These are phyloP conservation scores for Pseudocercospora macadamiae DNA, from an alignment of 2,329 filamentous ascomycete species.

Conservation along the genomic window DNA sequence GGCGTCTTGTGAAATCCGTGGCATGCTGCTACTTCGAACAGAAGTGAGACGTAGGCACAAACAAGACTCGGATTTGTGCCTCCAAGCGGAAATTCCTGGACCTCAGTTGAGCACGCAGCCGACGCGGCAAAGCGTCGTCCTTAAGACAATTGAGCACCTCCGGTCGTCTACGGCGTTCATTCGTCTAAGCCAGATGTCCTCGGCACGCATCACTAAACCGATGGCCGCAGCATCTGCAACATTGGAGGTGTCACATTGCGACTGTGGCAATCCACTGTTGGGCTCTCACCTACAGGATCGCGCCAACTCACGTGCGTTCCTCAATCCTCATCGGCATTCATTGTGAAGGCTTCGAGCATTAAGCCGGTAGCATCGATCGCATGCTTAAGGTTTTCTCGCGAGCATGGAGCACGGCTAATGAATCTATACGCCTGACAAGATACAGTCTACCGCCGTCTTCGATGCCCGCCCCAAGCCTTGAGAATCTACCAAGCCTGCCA, in stretches of 20 bases:
- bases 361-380: too few relatives aligned
- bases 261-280: background rate
- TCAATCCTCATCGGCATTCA: too few relatives aligned
- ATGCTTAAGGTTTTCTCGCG: too few relatives aligned
- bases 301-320: too few relatives aligned
- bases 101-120: background rate
- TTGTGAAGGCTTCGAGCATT: too few relatives aligned
- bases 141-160: too few relatives aligned
- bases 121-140: background rate
- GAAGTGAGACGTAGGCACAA: background rate
- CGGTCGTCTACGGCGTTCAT: background rate
- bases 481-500: constrained; percentile 14
- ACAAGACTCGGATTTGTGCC: background rate
- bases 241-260: background rate
- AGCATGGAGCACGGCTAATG: too few relatives aligned
- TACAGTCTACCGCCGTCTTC: background rate
- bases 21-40: constrained; percentile 1
- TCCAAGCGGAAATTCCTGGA: background rate
- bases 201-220: background rate
- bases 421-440: background rate
- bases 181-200: background rate
- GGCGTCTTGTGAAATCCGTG: too few relatives aligned
- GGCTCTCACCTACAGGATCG: too few relatives aligned
- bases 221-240: background rate
- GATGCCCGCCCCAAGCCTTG: background rate